Evolutionary conservation across 2,329 filamentous ascomycete genomes (phyloP).

Genomic region (Thelonectria blattea): DNA sequence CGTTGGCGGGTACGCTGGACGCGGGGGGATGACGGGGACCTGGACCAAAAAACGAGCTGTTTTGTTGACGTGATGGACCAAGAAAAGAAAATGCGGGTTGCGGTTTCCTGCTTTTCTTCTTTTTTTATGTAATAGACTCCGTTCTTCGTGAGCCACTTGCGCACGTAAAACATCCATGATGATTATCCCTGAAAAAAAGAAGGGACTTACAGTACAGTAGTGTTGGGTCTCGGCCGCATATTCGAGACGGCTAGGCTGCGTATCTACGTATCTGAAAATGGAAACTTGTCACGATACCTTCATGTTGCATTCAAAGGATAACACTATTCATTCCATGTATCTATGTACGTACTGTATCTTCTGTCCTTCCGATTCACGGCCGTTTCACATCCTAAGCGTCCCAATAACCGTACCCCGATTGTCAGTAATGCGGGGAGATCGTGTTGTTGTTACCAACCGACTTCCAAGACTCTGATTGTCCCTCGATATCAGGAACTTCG

Average conservation of each 20-base stretch:
- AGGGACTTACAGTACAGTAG: too few relatives aligned
- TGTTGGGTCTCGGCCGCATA: background rate
- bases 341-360: background rate
- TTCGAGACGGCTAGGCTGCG: background rate
- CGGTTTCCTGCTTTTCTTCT: too few relatives aligned
- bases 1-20: too few relatives aligned
- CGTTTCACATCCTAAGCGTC: background rate
- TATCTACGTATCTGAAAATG: background rate
- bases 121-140: too few relatives aligned
- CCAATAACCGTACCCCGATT: background rate
- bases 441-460: background rate
- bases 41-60: too few relatives aligned
- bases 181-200: too few relatives aligned
- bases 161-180: too few relatives aligned
- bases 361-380: background rate
- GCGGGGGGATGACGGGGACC: too few relatives aligned
- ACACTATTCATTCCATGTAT: background rate
- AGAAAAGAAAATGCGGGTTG: too few relatives aligned
- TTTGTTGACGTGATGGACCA: too few relatives aligned
- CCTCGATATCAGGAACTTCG: background rate
- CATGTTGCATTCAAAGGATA: background rate
- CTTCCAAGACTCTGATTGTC: background rate
- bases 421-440: background rate
- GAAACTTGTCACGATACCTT: background rate
- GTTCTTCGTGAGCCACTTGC: too few relatives aligned